A percentile compares a stretch with the other conserved stretches of the same genome.
Conservation (phyloP, 2,329 filamentous ascomycete species). For the Apiospora arundinis region DNA sequence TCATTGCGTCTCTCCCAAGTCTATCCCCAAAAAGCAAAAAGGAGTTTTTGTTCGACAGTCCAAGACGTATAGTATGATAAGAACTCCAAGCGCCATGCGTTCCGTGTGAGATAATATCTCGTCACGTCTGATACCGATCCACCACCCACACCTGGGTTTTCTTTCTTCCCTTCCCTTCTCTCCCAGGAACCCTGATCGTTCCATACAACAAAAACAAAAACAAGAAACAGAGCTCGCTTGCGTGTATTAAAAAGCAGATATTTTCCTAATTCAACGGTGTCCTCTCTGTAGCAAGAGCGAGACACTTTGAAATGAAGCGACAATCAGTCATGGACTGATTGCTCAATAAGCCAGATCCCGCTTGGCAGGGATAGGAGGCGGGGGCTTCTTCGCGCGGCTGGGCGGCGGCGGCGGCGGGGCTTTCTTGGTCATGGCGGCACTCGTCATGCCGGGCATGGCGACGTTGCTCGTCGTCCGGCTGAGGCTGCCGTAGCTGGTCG, state of each 20-base stretch:
- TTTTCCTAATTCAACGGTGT: background rate
- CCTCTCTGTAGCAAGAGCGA: background rate
- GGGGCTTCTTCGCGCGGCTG: slow-evolving; percentile 59
- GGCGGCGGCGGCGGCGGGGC: slow-evolving; percentile 54
- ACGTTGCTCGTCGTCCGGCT: slow-evolving; percentile 50
- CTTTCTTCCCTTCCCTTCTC: background rate
- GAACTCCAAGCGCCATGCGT: slow-evolving; percentile 9
- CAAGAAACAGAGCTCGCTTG: background rate
- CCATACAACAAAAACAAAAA: background rate
- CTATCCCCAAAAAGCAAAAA: background rate
- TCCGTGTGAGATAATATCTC: background rate
- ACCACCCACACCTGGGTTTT: background rate
- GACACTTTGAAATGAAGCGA: background rate
- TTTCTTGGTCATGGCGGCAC: slow-evolving; percentile 42
- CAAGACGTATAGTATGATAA: background rate
- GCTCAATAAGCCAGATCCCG: slow-evolving; percentile 35
- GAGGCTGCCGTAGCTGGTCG: slow-evolving; percentile 62
- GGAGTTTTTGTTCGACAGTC: background rate
- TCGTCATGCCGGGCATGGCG: slow-evolving; percentile 30
- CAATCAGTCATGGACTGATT: background rate
- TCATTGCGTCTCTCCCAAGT: background rate
- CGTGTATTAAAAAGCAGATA: slow-evolving; percentile 19
- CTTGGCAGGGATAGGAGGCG: slow-evolving; percentile 56
- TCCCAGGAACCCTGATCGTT: background rate
- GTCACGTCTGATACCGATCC: background rate